Percentiles rank a stretch among this genome's conserved stretches.
These are phyloP conservation scores for Wickerhamiella slavikovae DNA, from an alignment of 805 yeast genomes.

Conservation along the genomic window DNA sequence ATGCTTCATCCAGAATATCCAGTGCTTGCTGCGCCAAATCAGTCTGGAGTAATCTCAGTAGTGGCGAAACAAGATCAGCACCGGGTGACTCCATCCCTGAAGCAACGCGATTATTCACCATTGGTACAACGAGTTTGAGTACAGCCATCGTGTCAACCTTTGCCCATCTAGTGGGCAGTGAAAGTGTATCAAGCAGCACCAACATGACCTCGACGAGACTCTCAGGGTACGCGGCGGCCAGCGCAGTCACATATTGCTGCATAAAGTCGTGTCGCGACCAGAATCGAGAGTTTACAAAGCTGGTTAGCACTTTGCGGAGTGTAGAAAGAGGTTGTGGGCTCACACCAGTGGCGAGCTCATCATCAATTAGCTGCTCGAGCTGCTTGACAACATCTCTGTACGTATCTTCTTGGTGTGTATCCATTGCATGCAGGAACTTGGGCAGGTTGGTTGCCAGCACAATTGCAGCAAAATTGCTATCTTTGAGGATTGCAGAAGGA, in stretches of 20 bases:
- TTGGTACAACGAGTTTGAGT: conserved; percentile 53
- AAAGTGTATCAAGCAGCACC: conserved; percentile 54
- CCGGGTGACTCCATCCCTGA: conserved; percentile 69
- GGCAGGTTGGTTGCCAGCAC: conserved; percentile 68
- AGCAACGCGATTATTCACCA: conserved; percentile 52
- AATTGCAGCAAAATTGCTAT: conserved; percentile 45
- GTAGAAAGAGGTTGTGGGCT: conserved; percentile 14
- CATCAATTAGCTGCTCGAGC: neutral
- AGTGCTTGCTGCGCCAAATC: conserved; percentile 78
- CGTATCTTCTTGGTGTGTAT: conserved; percentile 17
- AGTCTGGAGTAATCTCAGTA: conserved; percentile 56
- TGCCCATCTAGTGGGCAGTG: conserved; percentile 63
- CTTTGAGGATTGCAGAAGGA: conserved; percentile 61
- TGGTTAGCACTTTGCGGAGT: conserved; percentile 50
- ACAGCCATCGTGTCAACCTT: conserved; percentile 61
- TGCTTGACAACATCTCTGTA: conserved; percentile 26
- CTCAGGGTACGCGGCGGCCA: conserved; percentile 49
- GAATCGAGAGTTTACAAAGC: conserved; percentile 59
- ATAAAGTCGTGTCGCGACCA: conserved; percentile 81
- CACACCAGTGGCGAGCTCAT: conserved; percentile 1
- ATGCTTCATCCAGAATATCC: conserved; percentile 74
- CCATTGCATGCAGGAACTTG: conserved; percentile 64
- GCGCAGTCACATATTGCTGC: conserved; percentile 53
- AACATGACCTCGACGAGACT: conserved; percentile 58
- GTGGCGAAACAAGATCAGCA: conserved; percentile 84